Conservation (phyloP, 1,139 yeast species). For the Kodamaea derodonti region DNA sequence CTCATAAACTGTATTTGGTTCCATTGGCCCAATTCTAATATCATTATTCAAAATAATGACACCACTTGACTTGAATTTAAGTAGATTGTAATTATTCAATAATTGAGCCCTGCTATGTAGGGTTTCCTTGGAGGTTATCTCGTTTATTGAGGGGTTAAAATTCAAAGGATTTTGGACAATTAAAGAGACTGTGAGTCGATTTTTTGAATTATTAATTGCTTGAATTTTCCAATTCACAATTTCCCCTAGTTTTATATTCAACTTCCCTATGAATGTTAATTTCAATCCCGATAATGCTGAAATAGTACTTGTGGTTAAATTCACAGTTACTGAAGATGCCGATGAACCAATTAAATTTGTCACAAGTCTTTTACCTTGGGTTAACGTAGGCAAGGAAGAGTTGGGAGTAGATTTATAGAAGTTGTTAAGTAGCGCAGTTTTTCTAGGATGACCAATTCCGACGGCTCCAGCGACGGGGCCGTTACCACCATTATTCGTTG, state of each 20-base stretch:
- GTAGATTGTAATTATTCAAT: conserved; percentile 30
- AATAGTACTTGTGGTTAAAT: conserved; percentile 29
- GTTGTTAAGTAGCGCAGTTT: conserved; percentile 7
- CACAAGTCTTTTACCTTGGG: conserved; percentile 5
- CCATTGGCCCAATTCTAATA: conserved; percentile 59
- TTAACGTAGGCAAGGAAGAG: background rate
- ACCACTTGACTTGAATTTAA: conserved; percentile 40
- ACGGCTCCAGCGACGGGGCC: background rate
- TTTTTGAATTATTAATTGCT: conserved; percentile 55
- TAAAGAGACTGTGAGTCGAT: conserved; percentile 44
- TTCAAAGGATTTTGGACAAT: conserved; percentile 29
- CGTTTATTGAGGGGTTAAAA: conserved; percentile 16
- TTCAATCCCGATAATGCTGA: conserved; percentile 47
- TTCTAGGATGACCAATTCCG: conserved; percentile 2
- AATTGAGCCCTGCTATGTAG: conserved; percentile 25
- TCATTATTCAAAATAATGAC: conserved; percentile 64
- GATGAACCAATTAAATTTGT: conserved; percentile 22
- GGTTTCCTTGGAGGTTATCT: background rate
- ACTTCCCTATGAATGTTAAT: conserved; percentile 62
- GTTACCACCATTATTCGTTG: background rate
- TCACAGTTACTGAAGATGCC: conserved; percentile 43
- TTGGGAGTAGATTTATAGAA: conserved; percentile 5
- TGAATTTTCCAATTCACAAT: conserved; percentile 63
- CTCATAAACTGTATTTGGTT: conserved; percentile 61
- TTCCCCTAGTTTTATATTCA: conserved; percentile 58